phyloP scores from a whole-genome alignment of 2,329 filamentous ascomycete genomes.

The Zymoseptoria pseudotritici region DNA sequence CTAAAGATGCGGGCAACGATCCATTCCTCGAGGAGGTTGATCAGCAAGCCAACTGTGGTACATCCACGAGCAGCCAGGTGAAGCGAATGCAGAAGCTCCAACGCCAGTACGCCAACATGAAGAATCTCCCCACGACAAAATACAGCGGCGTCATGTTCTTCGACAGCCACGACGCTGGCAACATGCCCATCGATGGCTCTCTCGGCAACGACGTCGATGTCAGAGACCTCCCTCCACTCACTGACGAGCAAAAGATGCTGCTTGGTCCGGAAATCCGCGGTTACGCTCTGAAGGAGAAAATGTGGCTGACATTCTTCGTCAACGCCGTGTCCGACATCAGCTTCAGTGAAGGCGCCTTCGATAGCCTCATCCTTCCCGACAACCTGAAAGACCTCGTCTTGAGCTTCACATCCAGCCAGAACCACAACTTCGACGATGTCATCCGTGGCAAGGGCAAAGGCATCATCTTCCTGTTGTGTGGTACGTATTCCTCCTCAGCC shows the following conservation, averaged over 20 bases:
- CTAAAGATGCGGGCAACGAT: not conserved
- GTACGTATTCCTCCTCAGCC: conserved; percentile 11
- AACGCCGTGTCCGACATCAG: conserved; percentile 35
- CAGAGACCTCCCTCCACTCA: conserved; percentile 14
- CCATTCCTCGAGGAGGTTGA: no score
- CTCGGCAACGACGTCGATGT: conserved; percentile 21
- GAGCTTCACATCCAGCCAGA: conserved; percentile 37
- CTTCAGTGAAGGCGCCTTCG: conserved; percentile 41
- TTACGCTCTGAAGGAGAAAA: conserved; percentile 37
- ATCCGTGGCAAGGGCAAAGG: conserved; percentile 47
- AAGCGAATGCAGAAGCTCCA: not conserved
- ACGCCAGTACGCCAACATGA: not conserved
- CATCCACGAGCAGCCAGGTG: not conserved
- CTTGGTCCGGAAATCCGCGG: conserved; percentile 27
- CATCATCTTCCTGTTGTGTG: conserved; percentile 45
- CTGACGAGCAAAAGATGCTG: conserved; percentile 29
- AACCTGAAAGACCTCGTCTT: conserved; percentile 43
- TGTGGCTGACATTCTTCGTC: conserved; percentile 36
- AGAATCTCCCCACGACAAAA: not conserved
- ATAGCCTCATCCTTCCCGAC: conserved; percentile 41
- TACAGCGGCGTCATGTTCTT: not conserved
- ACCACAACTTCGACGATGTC: conserved; percentile 37
- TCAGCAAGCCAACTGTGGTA: no score
- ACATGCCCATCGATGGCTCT: conserved; percentile 31
- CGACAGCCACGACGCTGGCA: conserved; percentile 19